Evolutionary conservation across 257 asterid species (phyloP), one percentile per base, ranked within the genome.

Genomic region (Echium plantagineum): DNA sequence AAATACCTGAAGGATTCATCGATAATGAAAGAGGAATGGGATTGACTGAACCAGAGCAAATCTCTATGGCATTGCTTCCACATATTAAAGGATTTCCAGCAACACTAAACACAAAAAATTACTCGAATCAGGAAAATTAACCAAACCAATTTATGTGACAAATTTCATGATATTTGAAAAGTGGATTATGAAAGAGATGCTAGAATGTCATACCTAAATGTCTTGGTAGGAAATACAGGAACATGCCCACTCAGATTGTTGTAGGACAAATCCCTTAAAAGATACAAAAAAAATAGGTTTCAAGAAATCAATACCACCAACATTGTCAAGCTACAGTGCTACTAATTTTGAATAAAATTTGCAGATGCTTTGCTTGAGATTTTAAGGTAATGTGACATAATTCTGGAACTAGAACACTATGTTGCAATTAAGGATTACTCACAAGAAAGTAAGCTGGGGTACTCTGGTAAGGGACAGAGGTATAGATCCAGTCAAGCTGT

Each of bases 401-500:
- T 28, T 3, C 32, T 28, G 7, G 5, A 28, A 28, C 32, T 28
- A 6, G 32, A 28, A 28, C 3, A 6, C 32, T 28, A 28, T 28
- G 7, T 28, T 28, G 7, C 42, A 53, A 64, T 49, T 46, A 30
- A 67, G 21, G 28, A 15, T 59, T 53, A 87, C 98, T 91, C 87
- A 91, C 98, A 88, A 81, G 94, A 91, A 91, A 81, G 94, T 62
- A 82, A 91, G 98, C 49, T 84, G 95, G 73, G 97, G 87, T 24
- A 81, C 86, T 73, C 75, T 85, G 73, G 90, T 81, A 63, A 91
- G 72, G 26, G 93, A 77, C 72, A 75, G 62, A 68, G 98, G 98
- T 63, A 91, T 79, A 64, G 81, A 77, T 64, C 95, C 98, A 84
- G 83, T 79, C 61, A 91, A 81, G 81, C 86, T 85, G 62, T 91